phyloP scores from a whole-genome alignment of 140 eudicot genomes.

The Cichorium intybus region DNA sequence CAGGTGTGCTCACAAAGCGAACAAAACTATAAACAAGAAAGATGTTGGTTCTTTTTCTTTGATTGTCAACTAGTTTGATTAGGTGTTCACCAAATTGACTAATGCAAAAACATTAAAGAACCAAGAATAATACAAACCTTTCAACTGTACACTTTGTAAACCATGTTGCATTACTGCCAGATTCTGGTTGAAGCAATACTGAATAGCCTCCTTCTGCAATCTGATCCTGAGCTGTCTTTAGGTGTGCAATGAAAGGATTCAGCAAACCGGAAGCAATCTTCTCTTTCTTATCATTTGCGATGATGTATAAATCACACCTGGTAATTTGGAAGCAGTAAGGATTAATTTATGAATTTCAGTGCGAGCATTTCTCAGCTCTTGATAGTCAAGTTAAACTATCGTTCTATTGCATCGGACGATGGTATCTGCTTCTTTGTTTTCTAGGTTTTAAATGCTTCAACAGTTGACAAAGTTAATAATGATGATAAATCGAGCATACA shows the following conservation, averaged over 20 bases:
- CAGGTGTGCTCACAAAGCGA: constrained; percentile 98
- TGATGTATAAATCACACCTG: constrained; percentile 89
- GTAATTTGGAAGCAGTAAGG: constrained; percentile 21
- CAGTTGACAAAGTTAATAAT: background rate
- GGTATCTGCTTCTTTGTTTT: background rate
- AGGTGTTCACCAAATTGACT: background rate
- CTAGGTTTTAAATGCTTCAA: constrained; percentile 10
- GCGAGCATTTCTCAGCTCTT: constrained; percentile 8
- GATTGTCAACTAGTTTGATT: background rate
- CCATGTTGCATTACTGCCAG: constrained; percentile 62
- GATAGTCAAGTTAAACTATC: background rate
- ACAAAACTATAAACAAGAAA: constrained; percentile 61
- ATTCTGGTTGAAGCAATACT: constrained; percentile 67
- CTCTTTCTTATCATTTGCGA: constrained; percentile 79
- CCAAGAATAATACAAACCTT: constrained; percentile 48
- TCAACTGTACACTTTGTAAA: constrained; percentile 86
- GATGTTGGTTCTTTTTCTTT: constrained; percentile 9
- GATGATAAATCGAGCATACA: background rate
- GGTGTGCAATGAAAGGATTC: constrained; percentile 81
- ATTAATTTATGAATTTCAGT: background rate
- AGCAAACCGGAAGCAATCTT: constrained; percentile 86
- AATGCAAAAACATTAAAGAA: background rate
- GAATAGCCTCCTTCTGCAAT: constrained; percentile 91
- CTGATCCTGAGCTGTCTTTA: constrained; percentile 89
- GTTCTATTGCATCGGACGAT: background rate